Conservation (phyloP, 1,284 basidiomycete species). For the Cutaneotrichosporon cutaneum region DNA sequence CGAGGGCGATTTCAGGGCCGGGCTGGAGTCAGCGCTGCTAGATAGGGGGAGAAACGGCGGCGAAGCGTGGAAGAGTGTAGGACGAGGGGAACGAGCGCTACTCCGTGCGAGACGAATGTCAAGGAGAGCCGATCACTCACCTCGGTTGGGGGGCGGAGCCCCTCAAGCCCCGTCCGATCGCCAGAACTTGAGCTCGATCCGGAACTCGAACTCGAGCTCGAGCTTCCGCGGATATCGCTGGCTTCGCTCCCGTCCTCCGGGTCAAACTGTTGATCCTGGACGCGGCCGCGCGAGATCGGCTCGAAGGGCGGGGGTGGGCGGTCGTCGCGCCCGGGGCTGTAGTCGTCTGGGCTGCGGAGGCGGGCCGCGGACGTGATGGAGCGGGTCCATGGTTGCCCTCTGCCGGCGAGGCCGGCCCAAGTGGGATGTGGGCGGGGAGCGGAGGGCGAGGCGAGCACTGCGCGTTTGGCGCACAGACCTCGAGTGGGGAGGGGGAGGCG, state of each 20-base stretch:
- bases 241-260: background rate
- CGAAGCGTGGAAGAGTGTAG: no score
- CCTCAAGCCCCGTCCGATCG: background rate
- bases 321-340: background rate
- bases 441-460: background rate
- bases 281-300: background rate
- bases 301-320: background rate
- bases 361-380: background rate
- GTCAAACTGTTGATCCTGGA: background rate
- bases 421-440: no score
- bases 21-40: background rate
- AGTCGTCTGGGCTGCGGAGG: background rate
- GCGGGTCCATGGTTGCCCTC: background rate
- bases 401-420: background rate
- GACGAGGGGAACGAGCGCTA: no score
- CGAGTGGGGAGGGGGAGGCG: background rate
- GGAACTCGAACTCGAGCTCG: background rate
- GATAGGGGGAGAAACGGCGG: no score
- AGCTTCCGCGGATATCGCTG: conserved; percentile 5
- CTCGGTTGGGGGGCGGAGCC: background rate
- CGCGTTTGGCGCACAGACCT: background rate
- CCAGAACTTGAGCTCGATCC: background rate
- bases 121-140: background rate
- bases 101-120: no score
- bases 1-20: conserved; percentile 1